Percentiles rank a stretch among this genome's conserved stretches.
phyloP scores from a whole-genome alignment of 2,329 filamentous ascomycete species.

The Trichophaea hybrida region DNA sequence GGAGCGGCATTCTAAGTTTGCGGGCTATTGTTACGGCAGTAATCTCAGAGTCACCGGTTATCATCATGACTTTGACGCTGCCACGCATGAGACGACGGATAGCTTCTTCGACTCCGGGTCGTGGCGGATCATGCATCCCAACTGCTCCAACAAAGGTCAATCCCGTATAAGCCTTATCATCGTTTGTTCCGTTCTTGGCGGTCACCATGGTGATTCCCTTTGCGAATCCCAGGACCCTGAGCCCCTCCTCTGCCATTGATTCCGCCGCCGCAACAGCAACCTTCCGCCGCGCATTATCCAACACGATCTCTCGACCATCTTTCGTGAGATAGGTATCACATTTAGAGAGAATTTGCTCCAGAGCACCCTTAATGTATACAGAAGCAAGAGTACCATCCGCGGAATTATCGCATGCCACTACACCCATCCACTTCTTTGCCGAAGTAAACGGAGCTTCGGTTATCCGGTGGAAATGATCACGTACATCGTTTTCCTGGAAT shows the following conservation, averaged over 20 bases:
- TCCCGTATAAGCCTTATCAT: slow-evolving; percentile 59
- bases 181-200: slow-evolving; percentile 27
- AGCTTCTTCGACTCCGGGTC: slow-evolving; percentile 75
- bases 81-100: slow-evolving; percentile 84
- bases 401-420: slow-evolving; percentile 50
- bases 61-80: slow-evolving; percentile 97
- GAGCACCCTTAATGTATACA: slow-evolving; percentile 78
- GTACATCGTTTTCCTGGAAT: slow-evolving; percentile 73
- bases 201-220: slow-evolving; percentile 47
- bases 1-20: slow-evolving; percentile 86
- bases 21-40: slow-evolving; percentile 87
- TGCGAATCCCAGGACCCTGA: slow-evolving; percentile 84
- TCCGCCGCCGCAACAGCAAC: slow-evolving; percentile 69
- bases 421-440: slow-evolving; percentile 98
- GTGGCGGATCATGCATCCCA: slow-evolving; percentile 92
- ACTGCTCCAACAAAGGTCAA: slow-evolving; percentile 84
- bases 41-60: slow-evolving; percentile 89
- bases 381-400: slow-evolving; percentile 24
- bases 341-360: slow-evolving; percentile 70
- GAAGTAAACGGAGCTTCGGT: slow-evolving; percentile 92
- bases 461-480: slow-evolving; percentile 71
- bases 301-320: slow-evolving; percentile 70
- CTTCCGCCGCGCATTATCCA: slow-evolving; percentile 61
- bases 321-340: slow-evolving; percentile 83
- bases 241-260: slow-evolving; percentile 71